Base-by-base conservation (phyloP, 2,329 filamentous ascomycete genomes). In the Thermomyces lanuginosus region DNA sequence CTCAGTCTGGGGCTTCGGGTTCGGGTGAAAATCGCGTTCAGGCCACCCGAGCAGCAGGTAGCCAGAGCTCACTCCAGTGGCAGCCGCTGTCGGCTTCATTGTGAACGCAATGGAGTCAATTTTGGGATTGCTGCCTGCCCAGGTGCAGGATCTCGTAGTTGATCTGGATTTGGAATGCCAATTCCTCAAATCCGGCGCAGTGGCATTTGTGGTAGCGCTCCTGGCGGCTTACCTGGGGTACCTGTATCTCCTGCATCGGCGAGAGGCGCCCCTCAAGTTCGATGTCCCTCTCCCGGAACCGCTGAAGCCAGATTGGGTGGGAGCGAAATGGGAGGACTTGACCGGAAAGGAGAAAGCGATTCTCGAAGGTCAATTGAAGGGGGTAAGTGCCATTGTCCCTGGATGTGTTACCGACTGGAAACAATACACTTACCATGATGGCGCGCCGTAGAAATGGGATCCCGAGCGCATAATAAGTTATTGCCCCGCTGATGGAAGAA, bases 401-500 rank as follows among this genome's bases (percentile, higher is more conserved):
- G 16, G 14, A n/a, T 19, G 24, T 8, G 9, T 6, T 2, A 1
- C 21, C 9, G 5, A 13, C 9, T 12, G 21, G 11, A 2, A 19
- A 4, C 16, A 9, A n/a, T 17, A 17, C 7, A 18, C 32, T 34
- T 25, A 34, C n/a, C 15, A 16, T 8, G 19, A 4, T 17, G 6
- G n/a, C 26, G n/a, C n/a, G n/a, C n/a, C n/a, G 12, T 36, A 56
- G 49, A 44, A 46, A 48, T 57, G 50, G 46, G 50, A 44, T 22
- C 37, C 50, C 10, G 38, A 49, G 11, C 39, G 55, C 26, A 52
- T 58, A 18, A 48, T 56, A 39, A 55, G 53, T 40, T 57, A 57
- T 51, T 78, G 77, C 22, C 89, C 89, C 1, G 86, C 86, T 2
- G 93, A 83, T 13, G 89, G 89, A 36, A 69, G 78, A 44, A 69